Conservation (phyloP, 2,329 filamentous ascomycete genomes). For the Pyrenophora teres region DNA sequence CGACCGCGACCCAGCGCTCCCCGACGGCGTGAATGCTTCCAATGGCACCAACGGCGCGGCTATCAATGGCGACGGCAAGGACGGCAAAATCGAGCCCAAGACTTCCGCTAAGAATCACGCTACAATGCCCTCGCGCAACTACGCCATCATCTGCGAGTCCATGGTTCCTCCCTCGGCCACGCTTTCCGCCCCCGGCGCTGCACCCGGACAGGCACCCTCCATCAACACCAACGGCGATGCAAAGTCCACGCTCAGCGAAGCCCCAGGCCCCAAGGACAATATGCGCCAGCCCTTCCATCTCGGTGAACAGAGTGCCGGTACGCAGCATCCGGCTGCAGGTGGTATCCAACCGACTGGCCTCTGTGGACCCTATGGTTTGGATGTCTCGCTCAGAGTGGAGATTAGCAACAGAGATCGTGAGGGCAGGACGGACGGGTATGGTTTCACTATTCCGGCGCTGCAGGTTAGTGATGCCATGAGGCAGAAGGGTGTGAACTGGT, state of each 20-base stretch:
- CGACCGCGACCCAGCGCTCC: slow-evolving; percentile 60
- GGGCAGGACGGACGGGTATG: slow-evolving; percentile 56
- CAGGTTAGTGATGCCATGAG: slow-evolving; percentile 26
- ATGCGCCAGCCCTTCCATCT: slow-evolving; percentile 70
- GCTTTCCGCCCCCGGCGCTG: slow-evolving; percentile 23
- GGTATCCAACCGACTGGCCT: slow-evolving; percentile 51
- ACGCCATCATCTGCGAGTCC: slow-evolving; percentile 65
- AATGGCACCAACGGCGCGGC: slow-evolving; percentile 25
- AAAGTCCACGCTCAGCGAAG: slow-evolving; percentile 33
- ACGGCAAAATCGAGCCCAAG: slow-evolving; percentile 52
- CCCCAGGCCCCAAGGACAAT: slow-evolving; percentile 56
- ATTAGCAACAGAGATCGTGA: slow-evolving; percentile 51
- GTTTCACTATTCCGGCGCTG: slow-evolving; percentile 54
- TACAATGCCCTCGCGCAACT: slow-evolving; percentile 77
- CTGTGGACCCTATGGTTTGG: slow-evolving; percentile 52
- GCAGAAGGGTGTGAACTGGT: slow-evolving; percentile 26
- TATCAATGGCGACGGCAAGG: slow-evolving; percentile 28
- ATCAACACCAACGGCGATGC: slow-evolving; percentile 33
- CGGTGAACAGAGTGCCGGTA: slow-evolving; percentile 80
- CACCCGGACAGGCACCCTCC: slow-evolving; percentile 27
- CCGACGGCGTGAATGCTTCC: slow-evolving; percentile 30
- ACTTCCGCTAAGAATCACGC: slow-evolving; percentile 76
- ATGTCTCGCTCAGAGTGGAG: slow-evolving; percentile 56
- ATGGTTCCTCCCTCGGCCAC: slow-evolving; percentile 31
- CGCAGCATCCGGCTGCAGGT: slow-evolving; percentile 72